Base-by-base conservation (phyloP, 176 grass and related monocot species). In the Triticum timopheevii region DNA sequence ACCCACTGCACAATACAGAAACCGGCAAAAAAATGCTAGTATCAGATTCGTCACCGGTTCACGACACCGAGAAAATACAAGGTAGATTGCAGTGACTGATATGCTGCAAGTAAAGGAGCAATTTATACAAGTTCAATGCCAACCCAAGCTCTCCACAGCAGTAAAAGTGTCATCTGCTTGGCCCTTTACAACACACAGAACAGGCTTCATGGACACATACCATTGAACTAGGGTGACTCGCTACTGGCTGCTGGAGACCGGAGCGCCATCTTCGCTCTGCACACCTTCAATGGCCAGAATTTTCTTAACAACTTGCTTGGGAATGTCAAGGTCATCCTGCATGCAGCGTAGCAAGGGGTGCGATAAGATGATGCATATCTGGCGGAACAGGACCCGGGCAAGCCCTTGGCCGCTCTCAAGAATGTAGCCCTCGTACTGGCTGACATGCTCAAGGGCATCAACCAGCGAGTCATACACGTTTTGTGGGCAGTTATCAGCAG, bases 311-410 rank as follows among this genome's bases (percentile, higher is more conserved):
- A 99, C 78, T 38, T 74, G 65, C 86, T 88, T 99, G 23, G 94
- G 97, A 31, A 99, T 88, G 74, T 98, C 93, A 80, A 99, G 87
- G 76, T 99, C 92, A 85, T 99, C 97, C 88, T 99, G 92, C 2
- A 88, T 80, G 76, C 94, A 96, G 30, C 97, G 90, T 17, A 94
- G 92, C 79, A 91, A 63, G 36, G 94, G 94, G 77, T 99, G 94
- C 6, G 90, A 78, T 45, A 99, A 68, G 17, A 99, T 88, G 69
- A 94, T 87, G 52, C 94, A 96, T 36, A 91, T 90, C 24, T 96
- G 92, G 36, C 94, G 90, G 68, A 96, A 96, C 22, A 96, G 83
- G 24, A 99, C 87, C 0, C 94, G 80, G 13, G 97, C 84, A 64
- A 96, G 87, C 45, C 97, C 92, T 76, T 99, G 97, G 61, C 93